A percentile compares a stretch with the other conserved stretches of the same genome.
These are phyloP conservation scores for Nowakowskiella sp. DNA, from an alignment of 192 early-diverging fungal species.

Conservation along the genomic window DNA sequence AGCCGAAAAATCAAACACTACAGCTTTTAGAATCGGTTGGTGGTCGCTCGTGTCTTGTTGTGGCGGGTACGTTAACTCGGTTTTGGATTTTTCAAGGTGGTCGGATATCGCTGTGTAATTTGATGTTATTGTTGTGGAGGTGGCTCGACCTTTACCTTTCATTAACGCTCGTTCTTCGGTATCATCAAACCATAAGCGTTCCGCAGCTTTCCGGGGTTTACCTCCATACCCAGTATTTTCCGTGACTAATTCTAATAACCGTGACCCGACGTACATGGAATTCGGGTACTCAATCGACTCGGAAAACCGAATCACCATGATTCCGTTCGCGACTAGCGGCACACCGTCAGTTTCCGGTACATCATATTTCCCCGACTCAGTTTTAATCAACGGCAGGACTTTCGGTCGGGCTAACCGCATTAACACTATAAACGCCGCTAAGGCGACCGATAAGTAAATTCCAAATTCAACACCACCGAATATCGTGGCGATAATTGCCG, in stretches of 20 bases:
- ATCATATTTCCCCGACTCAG: conserved; percentile 7
- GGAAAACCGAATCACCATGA: conserved; percentile 37
- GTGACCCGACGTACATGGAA: conserved; percentile 36
- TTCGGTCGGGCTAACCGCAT: conserved; percentile 70
- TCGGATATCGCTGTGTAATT: not conserved
- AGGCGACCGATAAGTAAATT: conserved; percentile 68
- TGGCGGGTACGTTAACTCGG: conserved; percentile 21
- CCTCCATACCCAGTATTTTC: conserved; percentile 20
- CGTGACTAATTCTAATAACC: conserved; percentile 18
- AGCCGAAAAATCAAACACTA: conserved; percentile 74
- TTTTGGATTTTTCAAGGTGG: conserved; percentile 23
- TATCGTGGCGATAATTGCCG: conserved; percentile 50
- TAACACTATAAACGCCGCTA: conserved; percentile 69
- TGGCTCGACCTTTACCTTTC: not conserved
- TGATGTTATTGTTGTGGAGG: conserved; percentile 9
- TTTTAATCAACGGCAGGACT: conserved; percentile 23
- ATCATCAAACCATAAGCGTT: conserved; percentile 33
- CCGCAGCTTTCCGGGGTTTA: not conserved
- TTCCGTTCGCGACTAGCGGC: not conserved
- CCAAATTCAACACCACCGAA: conserved; percentile 66
- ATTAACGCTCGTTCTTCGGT: conserved; percentile 13
- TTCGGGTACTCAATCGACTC: conserved; percentile 67
- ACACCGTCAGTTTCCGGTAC: not conserved
- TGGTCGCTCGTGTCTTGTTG: conserved; percentile 35
- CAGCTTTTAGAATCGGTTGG: conserved; percentile 42